Evolutionary conservation across 2,329 filamentous ascomycete species (phyloP).

Genomic region (Blastomyces parvus): DNA sequence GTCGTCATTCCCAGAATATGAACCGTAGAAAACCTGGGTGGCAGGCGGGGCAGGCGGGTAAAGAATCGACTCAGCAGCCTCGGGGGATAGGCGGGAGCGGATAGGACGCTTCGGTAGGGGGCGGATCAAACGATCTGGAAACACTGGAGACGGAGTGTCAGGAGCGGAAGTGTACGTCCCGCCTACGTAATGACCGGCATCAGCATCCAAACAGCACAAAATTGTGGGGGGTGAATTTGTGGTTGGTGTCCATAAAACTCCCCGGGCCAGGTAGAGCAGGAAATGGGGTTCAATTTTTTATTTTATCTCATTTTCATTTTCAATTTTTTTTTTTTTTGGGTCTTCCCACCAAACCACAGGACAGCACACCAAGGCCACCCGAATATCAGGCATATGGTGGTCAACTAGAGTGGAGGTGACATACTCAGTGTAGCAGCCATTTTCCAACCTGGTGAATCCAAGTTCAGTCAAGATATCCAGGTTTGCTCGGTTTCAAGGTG

Average conservation of each 20-base stretch:
- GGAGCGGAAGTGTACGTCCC: conserved; percentile 43
- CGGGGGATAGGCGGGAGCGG: conserved; percentile 75
- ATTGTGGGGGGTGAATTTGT: conserved; percentile 6
- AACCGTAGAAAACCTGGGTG: conserved; percentile 67
- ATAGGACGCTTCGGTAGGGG: conserved; percentile 83
- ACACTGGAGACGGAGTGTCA: conserved; percentile 70
- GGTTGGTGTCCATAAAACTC: neutral
- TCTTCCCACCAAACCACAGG: conserved; percentile 1
- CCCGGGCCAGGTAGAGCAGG: neutral
- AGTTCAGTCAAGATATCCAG: conserved; percentile 6
- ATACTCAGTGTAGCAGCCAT: conserved; percentile 39
- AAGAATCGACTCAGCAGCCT: conserved; percentile 70
- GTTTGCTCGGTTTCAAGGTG: neutral
- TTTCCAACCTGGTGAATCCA: conserved; percentile 15
- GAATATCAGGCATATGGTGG: neutral
- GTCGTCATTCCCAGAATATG: conserved; percentile 49
- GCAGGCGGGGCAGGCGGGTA: conserved; percentile 66
- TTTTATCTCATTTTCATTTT: neutral
- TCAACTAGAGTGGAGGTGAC: conserved; percentile 20
- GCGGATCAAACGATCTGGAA: conserved; percentile 83
- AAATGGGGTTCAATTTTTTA: neutral
- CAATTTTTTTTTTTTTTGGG: neutral
- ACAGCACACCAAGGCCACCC: neutral
- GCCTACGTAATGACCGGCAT: conserved; percentile 32
- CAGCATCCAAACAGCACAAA: conserved; percentile 28